phyloP scores from a whole-genome alignment of 192 early-diverging fungal genomes.

The Mortierella antarctica region DNA sequence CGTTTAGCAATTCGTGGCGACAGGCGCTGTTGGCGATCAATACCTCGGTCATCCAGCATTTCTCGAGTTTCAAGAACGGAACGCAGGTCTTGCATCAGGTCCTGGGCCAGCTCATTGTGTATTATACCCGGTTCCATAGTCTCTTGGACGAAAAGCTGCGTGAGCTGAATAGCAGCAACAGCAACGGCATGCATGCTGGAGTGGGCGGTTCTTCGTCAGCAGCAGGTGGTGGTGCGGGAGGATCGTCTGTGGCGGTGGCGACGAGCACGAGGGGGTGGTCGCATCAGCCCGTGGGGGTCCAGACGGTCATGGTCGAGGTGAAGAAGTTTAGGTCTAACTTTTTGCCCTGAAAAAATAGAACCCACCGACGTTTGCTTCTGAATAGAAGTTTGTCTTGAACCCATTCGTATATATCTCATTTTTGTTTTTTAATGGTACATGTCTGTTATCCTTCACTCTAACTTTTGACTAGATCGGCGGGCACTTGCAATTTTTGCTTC shows the following conservation, averaged over 20 bases:
- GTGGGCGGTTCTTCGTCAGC: neutral
- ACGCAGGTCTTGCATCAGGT: conserved; percentile 91
- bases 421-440: too few species aligned
- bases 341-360: conserved; percentile 49
- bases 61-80: conserved; percentile 96
- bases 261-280: conserved; percentile 38
- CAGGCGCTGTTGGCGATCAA: conserved; percentile 81
- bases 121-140: conserved; percentile 90
- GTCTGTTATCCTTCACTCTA: too few species aligned
- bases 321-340: conserved; percentile 89
- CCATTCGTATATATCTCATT: too few species aligned
- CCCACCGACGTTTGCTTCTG: too few species aligned
- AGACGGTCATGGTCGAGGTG: conserved; percentile 96
- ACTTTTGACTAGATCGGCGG: too few species aligned
- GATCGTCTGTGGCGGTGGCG: conserved; percentile 8
- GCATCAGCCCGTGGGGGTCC: conserved; percentile 85
- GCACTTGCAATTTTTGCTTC: too few species aligned
- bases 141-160: conserved; percentile 80
- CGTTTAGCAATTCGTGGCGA: conserved; percentile 89
- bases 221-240: conserved; percentile 13
- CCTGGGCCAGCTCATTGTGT: conserved; percentile 89
- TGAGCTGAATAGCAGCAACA: conserved; percentile 35
- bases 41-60: conserved; percentile 87
- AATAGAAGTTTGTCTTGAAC: too few species aligned
- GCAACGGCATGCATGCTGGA: neutral